A percentile compares a stretch with the other conserved stretches of the same genome.
These are phyloP conservation scores for Cyclocybe aegerita DNA, from an alignment of 768 basidiomycete species.

Conservation along the genomic window DNA sequence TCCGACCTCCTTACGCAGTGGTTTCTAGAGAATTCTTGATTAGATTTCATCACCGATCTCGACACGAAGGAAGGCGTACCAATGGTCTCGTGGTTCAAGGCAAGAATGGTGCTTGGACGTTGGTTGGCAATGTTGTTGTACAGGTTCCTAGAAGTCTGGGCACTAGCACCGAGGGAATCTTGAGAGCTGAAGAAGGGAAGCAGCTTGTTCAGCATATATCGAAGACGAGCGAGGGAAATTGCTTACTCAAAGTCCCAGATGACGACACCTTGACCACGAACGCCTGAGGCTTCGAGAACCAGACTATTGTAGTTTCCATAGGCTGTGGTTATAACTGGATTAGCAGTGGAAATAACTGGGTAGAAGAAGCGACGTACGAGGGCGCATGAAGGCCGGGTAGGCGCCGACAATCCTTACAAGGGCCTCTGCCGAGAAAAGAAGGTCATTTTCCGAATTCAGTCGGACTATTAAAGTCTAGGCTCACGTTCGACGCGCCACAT, in stretches of 20 bases:
- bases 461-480: neutral
- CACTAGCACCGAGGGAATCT: conserved; percentile 27
- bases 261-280: conserved; percentile 29
- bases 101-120: conserved; percentile 27
- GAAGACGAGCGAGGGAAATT: no score
- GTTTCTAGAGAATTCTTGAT: conserved; percentile 12
- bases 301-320: conserved; percentile 41
- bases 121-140: conserved; percentile 20
- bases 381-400: conserved; percentile 38
- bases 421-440: conserved; percentile 24
- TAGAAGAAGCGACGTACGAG: conserved; percentile 19
- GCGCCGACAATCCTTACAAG: conserved; percentile 32
- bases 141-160: conserved; percentile 16
- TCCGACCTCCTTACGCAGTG: conserved; percentile 20
- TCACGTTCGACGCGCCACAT: conserved; percentile 36
- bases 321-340: conserved; percentile 18
- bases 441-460: neutral
- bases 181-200: conserved; percentile 18
- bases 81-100: conserved; percentile 34
- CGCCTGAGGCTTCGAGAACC: conserved; percentile 30
- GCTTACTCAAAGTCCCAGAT: conserved; percentile 41
- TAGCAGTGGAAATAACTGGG: neutral
- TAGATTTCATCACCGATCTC: neutral
- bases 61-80: neutral
- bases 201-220: neutral